Conservation (phyloP, 352 stramenopile species). For the Globisporangium viniferum region DNA sequence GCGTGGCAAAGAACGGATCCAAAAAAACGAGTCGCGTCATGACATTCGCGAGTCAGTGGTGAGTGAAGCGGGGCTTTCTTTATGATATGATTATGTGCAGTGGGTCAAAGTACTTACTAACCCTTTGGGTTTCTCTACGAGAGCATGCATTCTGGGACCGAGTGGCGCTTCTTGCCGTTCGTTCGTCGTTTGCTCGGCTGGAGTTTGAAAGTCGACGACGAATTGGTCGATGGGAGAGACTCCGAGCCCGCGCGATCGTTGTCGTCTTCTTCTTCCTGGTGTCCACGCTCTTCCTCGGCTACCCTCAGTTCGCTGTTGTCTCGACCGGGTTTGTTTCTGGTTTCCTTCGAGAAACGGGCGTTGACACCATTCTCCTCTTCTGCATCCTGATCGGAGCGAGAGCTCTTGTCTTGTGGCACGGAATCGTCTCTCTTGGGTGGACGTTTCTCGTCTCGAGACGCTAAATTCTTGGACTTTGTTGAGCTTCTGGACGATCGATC, state of each 20-base stretch:
- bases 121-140: slow-evolving; percentile 16
- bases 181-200: slow-evolving; percentile 59
- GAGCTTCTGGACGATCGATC: neutral
- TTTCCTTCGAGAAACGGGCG: too few relatives aligned
- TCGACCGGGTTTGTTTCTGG: too few relatives aligned
- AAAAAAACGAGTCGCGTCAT: neutral
- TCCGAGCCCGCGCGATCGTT: slow-evolving; percentile 2
- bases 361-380: neutral
- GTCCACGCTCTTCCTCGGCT: neutral
- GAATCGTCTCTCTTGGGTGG: neutral
- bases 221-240: neutral
- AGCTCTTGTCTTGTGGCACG: neutral
- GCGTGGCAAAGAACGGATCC: neutral
- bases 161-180: slow-evolving; percentile 61
- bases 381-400: neutral
- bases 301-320: neutral
- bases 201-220: slow-evolving; percentile 8
- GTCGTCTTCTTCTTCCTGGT: slow-evolving; percentile 7
- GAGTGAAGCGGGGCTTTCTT: neutral
- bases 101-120: neutral
- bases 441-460: neutral
- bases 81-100: neutral
- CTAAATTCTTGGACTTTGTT: neutral
- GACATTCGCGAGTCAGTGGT: neutral
- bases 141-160: slow-evolving; percentile 32